Conservation (phyloP, 1,284 basidiomycete genomes). For the Ganoderma lucidum region DNA sequence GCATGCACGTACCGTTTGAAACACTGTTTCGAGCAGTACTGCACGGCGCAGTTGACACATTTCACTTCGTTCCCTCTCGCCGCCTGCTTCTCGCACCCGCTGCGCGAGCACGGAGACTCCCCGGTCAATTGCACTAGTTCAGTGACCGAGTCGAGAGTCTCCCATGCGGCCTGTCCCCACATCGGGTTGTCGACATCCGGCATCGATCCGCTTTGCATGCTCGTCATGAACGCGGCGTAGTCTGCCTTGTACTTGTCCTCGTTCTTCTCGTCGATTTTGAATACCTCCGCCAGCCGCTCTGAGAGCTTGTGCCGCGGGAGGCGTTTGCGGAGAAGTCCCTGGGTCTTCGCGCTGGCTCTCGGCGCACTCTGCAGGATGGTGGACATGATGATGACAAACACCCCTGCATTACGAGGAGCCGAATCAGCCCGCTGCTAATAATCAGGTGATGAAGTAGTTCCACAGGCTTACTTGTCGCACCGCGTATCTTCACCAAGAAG, state of each 20-base stretch:
- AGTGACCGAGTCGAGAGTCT: conserved; percentile 10
- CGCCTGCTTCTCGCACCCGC: conserved; percentile 8
- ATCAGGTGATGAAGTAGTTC: neutral
- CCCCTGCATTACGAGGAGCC: neutral
- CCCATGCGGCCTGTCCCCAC: conserved; percentile 17
- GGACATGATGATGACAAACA: conserved; percentile 8
- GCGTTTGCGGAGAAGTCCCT: conserved; percentile 7
- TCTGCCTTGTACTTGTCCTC: neutral
- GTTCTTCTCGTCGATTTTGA: neutral
- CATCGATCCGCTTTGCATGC: conserved; percentile 2
- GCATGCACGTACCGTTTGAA: conserved; percentile 2
- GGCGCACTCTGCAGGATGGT: conserved; percentile 1
- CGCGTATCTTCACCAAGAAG: conserved; percentile 8
- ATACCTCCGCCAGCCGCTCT: neutral
- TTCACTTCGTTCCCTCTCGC: conserved; percentile 2
- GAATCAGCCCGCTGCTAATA: neutral
- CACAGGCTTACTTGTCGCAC: conserved; percentile 9
- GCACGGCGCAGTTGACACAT: conserved; percentile 7
- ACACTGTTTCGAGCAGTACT: conserved; percentile 13
- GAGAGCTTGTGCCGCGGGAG: conserved; percentile 13
- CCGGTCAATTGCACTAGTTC: neutral
- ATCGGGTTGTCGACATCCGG: conserved; percentile 8
- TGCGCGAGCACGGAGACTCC: conserved; percentile 9
- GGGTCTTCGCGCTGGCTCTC: conserved; percentile 8
- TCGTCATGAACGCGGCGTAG: conserved; percentile 7